These are phyloP conservation scores for Patellaria atrata DNA, from an alignment of 495 filamentous ascomycete species.

Conservation along the genomic window DNA sequence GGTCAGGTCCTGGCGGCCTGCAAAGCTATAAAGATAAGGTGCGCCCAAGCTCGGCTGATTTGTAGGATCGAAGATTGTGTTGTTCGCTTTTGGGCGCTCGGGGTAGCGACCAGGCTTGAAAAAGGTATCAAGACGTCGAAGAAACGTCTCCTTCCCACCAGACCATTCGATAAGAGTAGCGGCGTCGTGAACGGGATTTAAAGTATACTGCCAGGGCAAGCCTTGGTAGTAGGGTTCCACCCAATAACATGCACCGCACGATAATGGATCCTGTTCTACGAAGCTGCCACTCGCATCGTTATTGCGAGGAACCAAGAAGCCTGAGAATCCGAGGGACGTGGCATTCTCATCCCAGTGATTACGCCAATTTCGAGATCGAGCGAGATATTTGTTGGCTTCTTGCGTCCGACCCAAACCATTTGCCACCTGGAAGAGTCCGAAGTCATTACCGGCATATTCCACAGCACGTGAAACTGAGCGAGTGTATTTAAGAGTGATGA, in stretches of 20 bases:
- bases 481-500: constrained; percentile 46
- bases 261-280: constrained; percentile 41
- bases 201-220: constrained; percentile 54
- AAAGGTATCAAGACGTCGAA: constrained; percentile 47
- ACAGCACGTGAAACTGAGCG: constrained; percentile 51
- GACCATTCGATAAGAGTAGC: constrained; percentile 38
- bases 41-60: constrained; percentile 58
- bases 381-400: constrained; percentile 46
- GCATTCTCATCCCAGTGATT: constrained; percentile 54
- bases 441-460: constrained; percentile 55
- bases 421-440: constrained; percentile 45
- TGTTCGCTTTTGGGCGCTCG: constrained; percentile 28
- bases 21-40: constrained; percentile 60
- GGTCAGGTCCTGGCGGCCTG: constrained; percentile 42
- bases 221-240: constrained; percentile 47
- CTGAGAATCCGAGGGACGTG: constrained; percentile 40
- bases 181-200: constrained; percentile 56
- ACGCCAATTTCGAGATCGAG: constrained; percentile 52
- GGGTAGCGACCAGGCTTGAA: constrained; percentile 41
- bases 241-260: constrained; percentile 60
- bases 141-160: constrained; percentile 44
- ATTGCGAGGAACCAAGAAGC: constrained; percentile 50
- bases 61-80: constrained; percentile 51
- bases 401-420: constrained; percentile 37
- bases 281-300: constrained; percentile 41